Base-by-base conservation (phyloP, 1,284 basidiomycete species). In the Trichosporon ovoides region DNA sequence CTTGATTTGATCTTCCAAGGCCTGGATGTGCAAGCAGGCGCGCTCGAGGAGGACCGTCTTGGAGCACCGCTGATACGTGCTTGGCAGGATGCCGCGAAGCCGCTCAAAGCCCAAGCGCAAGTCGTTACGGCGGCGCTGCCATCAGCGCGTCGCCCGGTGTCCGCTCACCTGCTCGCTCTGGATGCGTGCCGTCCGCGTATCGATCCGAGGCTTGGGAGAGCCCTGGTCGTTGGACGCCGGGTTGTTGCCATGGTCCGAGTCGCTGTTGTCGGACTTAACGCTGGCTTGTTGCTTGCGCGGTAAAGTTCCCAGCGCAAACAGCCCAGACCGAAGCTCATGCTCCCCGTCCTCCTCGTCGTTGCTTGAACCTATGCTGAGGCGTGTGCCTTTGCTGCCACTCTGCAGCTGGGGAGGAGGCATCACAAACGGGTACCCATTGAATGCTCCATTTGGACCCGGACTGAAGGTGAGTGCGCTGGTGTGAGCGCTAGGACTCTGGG, bases 21-120 rank as follows among this genome's bases (percentile, higher is more conserved):
- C 31, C 20, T 38, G n/a, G 13, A 19, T 52, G 28, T 54, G 43
- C 16, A 14, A 81, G 83, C 61, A 68, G 90, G 89, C 88, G 68
- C 89, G 85, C 71, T 92, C 89, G 68, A 93, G 83, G 59, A 92
- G 80, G 61, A 84, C 87, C 55, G 89, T 86, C 80, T 93, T 92
- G 83, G 87, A 89, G 16, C 86, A 85, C 81, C 91, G 88, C 82
- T 91, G 89, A 80, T 88, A 89, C 51, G 87, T 87, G 56, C 85
- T 80, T 22, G 90, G 90, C 62, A 93, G 84, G 55, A 85, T 86
- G 66, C 88, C 87, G 82, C 89, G 89, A 77, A 93, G 85, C 58
- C 86, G 82, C 69, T 85, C 83, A 78, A 92, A 93, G 58, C 89
- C 89, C 60, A 91, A 88, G 57, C 88, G 81, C 68, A 92, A 85